Evolutionary conservation across 2,329 filamentous ascomycete genomes (phyloP).

Genomic region (Colletotrichum sp.): DNA sequence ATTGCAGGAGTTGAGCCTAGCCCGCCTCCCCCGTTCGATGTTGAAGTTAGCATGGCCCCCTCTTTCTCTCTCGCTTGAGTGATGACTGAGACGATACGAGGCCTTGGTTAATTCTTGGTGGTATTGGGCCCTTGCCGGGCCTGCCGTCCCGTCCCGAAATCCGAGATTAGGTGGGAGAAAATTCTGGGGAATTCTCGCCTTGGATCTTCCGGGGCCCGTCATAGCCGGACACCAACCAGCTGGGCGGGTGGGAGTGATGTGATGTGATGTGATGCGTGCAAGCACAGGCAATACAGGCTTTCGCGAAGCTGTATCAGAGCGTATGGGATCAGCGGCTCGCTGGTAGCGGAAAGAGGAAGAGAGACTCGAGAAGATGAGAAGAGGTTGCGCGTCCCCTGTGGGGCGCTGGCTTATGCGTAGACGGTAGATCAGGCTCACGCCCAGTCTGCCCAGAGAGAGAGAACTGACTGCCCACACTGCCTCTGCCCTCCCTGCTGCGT

Average conservation of each 20-base stretch:
- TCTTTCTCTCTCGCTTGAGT: not conserved
- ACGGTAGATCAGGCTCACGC: conserved; percentile 8
- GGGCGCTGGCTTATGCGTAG: conserved; percentile 18
- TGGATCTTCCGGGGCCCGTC: not conserved
- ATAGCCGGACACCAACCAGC: not conserved
- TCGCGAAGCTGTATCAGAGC: conserved; percentile 20
- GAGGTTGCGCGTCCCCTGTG: conserved; percentile 22
- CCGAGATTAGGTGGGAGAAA: not conserved
- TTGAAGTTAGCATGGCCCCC: not conserved
- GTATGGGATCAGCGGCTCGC: conserved; percentile 10
- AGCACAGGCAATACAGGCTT: conserved; percentile 14
- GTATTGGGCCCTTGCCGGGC: not conserved
- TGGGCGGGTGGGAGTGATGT: not conserved
- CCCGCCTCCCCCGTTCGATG: not conserved
- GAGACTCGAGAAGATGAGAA: conserved; percentile 4
- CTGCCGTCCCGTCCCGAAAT: not conserved
- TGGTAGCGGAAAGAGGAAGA: conserved; percentile 3
- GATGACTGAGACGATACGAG: not conserved
- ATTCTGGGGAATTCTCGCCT: not conserved
- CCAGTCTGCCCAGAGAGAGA: not conserved
- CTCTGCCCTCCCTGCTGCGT: not conserved
- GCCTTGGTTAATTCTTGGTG: not conserved
- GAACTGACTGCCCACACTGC: not conserved
- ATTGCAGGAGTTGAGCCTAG: not conserved
- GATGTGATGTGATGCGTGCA: not conserved